Conservation (phyloP, 371 early-diverging fungal genomes). For the Capillidium rhysosporum region DNA sequence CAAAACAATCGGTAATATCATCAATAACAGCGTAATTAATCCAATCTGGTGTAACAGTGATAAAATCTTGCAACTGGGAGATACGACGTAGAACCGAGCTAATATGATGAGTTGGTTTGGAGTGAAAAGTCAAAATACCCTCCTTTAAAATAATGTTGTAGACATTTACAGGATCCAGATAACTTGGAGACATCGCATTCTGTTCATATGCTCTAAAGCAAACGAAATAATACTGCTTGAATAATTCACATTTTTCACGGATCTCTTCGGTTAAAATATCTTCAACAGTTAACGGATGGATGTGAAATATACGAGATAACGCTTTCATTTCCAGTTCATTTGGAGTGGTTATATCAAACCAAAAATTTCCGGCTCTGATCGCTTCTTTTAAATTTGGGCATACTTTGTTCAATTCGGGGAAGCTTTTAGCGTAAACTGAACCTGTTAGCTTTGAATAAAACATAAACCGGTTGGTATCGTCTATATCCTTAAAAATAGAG, state of each 20-base stretch:
- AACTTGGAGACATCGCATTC: constrained; percentile 34
- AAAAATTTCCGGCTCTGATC: constrained; percentile 37
- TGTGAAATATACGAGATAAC: constrained; percentile 28
- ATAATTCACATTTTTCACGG: constrained; percentile 84
- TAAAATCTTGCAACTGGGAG: constrained; percentile 38
- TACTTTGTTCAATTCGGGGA: constrained; percentile 12
- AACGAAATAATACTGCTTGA: constrained; percentile 76
- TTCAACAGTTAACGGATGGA: constrained; percentile 82
- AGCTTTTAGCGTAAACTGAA: constrained; percentile 19
- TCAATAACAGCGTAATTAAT: constrained; percentile 72
- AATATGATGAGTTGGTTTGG: constrained; percentile 42
- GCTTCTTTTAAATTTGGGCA: constrained; percentile 19
- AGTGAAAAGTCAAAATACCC: constrained; percentile 65
- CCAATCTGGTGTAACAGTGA: constrained; percentile 40
- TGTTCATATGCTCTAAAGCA: constrained; percentile 59
- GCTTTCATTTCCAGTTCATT: constrained; percentile 57
- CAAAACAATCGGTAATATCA: constrained; percentile 68
- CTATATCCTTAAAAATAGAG: constrained; percentile 1
- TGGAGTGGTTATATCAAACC: constrained; percentile 73
- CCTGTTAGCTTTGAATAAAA: constrained; percentile 29
- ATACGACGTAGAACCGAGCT: constrained; percentile 55
- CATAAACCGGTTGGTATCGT: constrained; percentile 20
- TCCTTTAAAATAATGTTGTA: constrained; percentile 65
- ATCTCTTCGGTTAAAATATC: constrained; percentile 79
- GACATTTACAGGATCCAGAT: constrained; percentile 54